Evolutionary conservation across 1,139 yeast genomes (phyloP).

Genomic region (Yamadazyma oceani): DNA sequence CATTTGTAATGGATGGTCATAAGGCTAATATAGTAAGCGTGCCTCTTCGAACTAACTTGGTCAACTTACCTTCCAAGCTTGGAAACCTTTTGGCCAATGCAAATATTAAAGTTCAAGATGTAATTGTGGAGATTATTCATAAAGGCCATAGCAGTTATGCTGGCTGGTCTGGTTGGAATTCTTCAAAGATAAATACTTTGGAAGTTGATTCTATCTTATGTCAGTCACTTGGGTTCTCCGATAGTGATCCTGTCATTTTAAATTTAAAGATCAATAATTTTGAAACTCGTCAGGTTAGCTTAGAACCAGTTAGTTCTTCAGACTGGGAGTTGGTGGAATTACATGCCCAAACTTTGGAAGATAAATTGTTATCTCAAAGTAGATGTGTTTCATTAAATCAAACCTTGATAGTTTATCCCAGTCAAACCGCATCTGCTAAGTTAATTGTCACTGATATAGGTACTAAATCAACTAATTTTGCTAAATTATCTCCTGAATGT

Average conservation of each 20-base stretch:
- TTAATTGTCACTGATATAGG: slow-evolving; percentile 65
- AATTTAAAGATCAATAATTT: slow-evolving; percentile 47
- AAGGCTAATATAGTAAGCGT: slow-evolving; percentile 29
- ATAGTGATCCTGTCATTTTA: slow-evolving; percentile 41
- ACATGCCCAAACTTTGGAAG: slow-evolving; percentile 77
- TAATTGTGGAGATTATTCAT: slow-evolving; percentile 48
- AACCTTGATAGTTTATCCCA: slow-evolving; percentile 68
- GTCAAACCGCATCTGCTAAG: slow-evolving; percentile 62
- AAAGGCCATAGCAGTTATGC: slow-evolving; percentile 40
- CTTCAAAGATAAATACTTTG: slow-evolving; percentile 29
- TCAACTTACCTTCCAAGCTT: slow-evolving; percentile 56
- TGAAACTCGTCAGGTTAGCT: slow-evolving; percentile 59
- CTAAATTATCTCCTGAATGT: slow-evolving; percentile 67
- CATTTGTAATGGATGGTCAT: slow-evolving; percentile 38
- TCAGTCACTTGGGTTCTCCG: slow-evolving; percentile 50
- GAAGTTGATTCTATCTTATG: slow-evolving; percentile 44
- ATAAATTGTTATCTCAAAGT: slow-evolving; percentile 73
- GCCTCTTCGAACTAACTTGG: slow-evolving; percentile 52
- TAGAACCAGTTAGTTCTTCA: slow-evolving; percentile 73
- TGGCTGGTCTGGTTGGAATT: slow-evolving; percentile 85
- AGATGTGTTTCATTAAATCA: slow-evolving; percentile 69
- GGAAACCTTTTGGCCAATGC: slow-evolving; percentile 51
- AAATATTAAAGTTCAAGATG: slow-evolving; percentile 59
- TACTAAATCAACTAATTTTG: slow-evolving; percentile 46
- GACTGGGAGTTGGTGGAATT: slow-evolving; percentile 94